Base-by-base conservation (phyloP, 1,284 basidiomycete genomes). In the Neolentinus lepideus region DNA sequence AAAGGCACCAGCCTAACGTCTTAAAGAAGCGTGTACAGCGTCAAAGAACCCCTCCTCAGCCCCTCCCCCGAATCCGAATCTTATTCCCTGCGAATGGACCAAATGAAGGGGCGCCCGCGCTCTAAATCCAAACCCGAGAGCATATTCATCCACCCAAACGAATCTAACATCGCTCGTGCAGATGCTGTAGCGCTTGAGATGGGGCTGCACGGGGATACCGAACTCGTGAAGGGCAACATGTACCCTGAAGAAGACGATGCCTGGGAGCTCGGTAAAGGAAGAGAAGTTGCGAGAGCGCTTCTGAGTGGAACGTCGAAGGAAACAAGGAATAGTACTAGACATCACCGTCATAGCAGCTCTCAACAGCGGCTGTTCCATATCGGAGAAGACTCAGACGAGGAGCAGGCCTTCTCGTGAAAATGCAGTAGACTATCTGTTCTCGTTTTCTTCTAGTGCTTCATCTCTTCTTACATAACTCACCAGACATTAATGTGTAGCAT, bases 91-190 rank as follows among this genome's bases (percentile, higher is more conserved):
- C 12, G 26, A 29, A 50, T 56, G 54, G 38, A 60, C 48, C 52
- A 56, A 36, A 12, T 52, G 22, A 52, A 51, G 21, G 62, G 59
- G 11, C 73, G 74, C 35, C 69, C 73, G 12, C 75, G 77, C 53
- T 70, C 76, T 16, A 80, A 71, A 63, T 76, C 79, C 51, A 84
- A 83, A 63, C 83, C 83, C 1, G 75, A 78, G 10, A 66, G 63
- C 48, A 80, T 85, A 54, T 80, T 80, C 62, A 85, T 85, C 52
- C 84, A 85, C 61, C 83, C 85, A 1, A 69, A 66, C 36, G 64
- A 83, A 38, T 84, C 81, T 35, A 85, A 85, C 62, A 61, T 84
- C 57, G 80, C 81, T 4, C 79, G 84, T 31, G 84, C 85, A 3
- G 84, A 86, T 58, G 80, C 77, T 4, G 73, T 68, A 19, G 81